A percentile compares a stretch with the other conserved stretches of the same genome.
Conservation (phyloP, 2,329 filamentous ascomycete species). For the Pleomassaria siparia region DNA sequence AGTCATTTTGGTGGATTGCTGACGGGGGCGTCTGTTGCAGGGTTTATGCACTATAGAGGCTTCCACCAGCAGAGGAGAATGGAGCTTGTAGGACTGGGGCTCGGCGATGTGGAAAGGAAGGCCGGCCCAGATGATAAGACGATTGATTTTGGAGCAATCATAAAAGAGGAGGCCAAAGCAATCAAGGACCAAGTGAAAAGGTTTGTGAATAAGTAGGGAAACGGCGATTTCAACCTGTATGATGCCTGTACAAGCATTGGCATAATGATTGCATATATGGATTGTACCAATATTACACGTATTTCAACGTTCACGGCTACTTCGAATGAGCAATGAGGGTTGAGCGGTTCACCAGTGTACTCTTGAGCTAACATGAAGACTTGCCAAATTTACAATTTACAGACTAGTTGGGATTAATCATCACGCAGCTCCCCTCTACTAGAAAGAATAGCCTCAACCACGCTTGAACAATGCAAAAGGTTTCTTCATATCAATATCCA, state of each 20-base stretch:
- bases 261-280: background rate
- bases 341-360: too few relatives aligned
- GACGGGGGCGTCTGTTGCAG: constrained; percentile 26
- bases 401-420: too few relatives aligned
- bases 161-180: constrained; percentile 28
- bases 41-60: constrained; percentile 28
- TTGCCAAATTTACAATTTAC: too few relatives aligned
- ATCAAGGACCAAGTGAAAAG: constrained; percentile 41
- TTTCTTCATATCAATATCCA: background rate
- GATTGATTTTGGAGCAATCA: constrained; percentile 26
- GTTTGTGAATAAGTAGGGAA: constrained; percentile 2
- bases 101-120: constrained; percentile 13
- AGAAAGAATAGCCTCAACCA: too few relatives aligned
- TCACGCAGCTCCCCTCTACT: too few relatives aligned
- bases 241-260: background rate
- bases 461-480: too few relatives aligned
- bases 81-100: background rate
- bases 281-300: too few relatives aligned
- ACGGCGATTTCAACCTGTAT: constrained; percentile 29
- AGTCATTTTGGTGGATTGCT: constrained; percentile 41
- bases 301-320: too few relatives aligned
- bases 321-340: too few relatives aligned
- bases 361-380: too few relatives aligned
- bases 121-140: constrained; percentile 19
- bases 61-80: constrained; percentile 19